Percentiles rank a stretch among this genome's conserved stretches.
These are phyloP conservation scores for Akebia trifoliata DNA, from an alignment of 164 flowering plant species.

Conservation along the genomic window DNA sequence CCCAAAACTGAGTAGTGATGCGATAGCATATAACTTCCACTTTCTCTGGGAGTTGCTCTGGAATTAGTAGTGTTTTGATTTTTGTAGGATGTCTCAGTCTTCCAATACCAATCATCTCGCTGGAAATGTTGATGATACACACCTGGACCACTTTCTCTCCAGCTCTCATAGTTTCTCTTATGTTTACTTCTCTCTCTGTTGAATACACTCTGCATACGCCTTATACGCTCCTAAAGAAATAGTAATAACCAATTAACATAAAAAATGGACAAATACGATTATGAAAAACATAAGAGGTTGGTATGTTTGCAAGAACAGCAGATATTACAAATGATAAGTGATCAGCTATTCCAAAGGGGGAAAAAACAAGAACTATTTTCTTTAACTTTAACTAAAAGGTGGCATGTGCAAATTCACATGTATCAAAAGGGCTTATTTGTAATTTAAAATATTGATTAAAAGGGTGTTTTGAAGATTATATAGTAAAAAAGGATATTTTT, in stretches of 20 bases:
- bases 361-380: too few species aligned
- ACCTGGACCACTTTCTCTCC: conserved; percentile 70
- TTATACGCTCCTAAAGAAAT: conserved; percentile 73
- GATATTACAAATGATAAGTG: too few species aligned
- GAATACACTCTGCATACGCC: conserved; percentile 98
- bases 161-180: conserved; percentile 72
- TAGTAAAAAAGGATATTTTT: too few species aligned
- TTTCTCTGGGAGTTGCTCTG: conserved; percentile 40
- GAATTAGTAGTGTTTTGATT: conserved; percentile 42
- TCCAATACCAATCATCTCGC: conserved; percentile 86
- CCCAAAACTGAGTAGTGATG: conserved; percentile 91
- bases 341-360: too few species aligned
- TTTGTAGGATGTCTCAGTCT: conserved; percentile 51
- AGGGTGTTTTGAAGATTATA: too few species aligned
- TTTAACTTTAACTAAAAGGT: too few species aligned
- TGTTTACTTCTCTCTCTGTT: conserved; percentile 86
- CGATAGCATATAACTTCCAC: conserved; percentile 47
- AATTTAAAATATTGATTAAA: too few species aligned
- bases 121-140: conserved; percentile 78
- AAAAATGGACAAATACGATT: background rate
- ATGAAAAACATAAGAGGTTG: too few species aligned
- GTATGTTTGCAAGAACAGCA: too few species aligned
- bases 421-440: too few species aligned
- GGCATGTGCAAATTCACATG: too few species aligned
- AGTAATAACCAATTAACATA: background rate